phyloP scores from a whole-genome alignment of 176 grass and related monocot species.

The Rhynchospora pubera region DNA sequence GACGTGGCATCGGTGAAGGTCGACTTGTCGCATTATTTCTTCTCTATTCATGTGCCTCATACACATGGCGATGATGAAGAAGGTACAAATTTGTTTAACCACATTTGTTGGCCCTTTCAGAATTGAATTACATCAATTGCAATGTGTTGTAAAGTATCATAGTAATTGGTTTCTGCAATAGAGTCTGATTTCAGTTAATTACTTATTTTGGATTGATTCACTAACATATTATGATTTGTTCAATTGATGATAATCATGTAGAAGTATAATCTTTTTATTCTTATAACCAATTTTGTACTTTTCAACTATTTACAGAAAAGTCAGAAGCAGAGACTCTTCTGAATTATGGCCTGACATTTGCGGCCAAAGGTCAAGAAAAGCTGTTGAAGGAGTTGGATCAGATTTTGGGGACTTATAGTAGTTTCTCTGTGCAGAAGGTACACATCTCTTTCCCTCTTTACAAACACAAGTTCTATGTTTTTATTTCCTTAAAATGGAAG shows the following conservation, averaged over 20 bases:
- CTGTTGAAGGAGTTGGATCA: constrained; percentile 50
- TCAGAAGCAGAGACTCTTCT: constrained; percentile 29
- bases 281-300: background rate
- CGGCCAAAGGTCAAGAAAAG: constrained; percentile 54
- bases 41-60: constrained; percentile 75
- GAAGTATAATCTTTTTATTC: background rate
- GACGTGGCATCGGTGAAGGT: constrained; percentile 90
- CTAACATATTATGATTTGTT: background rate
- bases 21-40: constrained; percentile 87
- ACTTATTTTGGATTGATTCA: background rate
- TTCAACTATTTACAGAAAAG: constrained; percentile 16
- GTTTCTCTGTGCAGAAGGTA: constrained; percentile 75
- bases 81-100: background rate
- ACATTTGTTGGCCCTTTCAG: background rate
- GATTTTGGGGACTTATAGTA: constrained; percentile 67
- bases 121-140: background rate
- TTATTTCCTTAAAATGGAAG: background rate
- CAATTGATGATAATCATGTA: background rate
- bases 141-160: background rate
- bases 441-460: background rate
- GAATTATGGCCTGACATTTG: constrained; percentile 90
- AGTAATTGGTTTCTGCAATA: background rate
- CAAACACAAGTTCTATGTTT: background rate
- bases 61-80: constrained; percentile 31
- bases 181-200: background rate